Conservation (phyloP, 2,329 filamentous ascomycete genomes). For the Bisporella sp. region DNA sequence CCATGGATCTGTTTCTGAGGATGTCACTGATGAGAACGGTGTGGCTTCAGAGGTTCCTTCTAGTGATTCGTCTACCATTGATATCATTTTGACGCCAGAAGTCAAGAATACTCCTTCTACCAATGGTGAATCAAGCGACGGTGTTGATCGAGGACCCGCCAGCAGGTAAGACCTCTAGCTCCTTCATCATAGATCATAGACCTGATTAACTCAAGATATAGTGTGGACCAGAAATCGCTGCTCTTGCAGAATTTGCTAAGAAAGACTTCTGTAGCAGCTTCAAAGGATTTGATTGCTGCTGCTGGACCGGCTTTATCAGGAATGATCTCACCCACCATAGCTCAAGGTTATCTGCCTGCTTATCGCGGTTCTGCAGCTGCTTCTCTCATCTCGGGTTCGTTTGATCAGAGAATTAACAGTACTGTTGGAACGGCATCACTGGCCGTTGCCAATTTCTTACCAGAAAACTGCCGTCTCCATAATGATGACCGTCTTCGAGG, state of each 20-base stretch:
- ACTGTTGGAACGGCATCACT: neutral
- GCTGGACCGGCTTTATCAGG: constrained; percentile 19
- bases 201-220: constrained; percentile 5
- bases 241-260: constrained; percentile 28
- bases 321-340: constrained; percentile 24
- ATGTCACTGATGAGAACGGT: too few species aligned
- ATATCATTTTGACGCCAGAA: constrained; percentile 12
- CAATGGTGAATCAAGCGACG: constrained; percentile 6
- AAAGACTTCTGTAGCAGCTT: constrained; percentile 11
- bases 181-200: neutral
- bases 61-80: constrained; percentile 11
- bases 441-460: constrained; percentile 5
- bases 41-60: neutral
- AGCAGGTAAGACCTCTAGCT: constrained; percentile 16
- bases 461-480: constrained; percentile 16
- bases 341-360: constrained; percentile 26
- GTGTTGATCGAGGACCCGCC: constrained; percentile 19
- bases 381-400: constrained; percentile 20
- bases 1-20: too few species aligned
- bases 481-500: constrained; percentile 4
- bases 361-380: constrained; percentile 26
- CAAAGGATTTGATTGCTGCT: constrained; percentile 6
- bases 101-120: constrained; percentile 11
- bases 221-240: constrained; percentile 21
- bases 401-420: too few species aligned